phyloP scores from a whole-genome alignment of 805 yeast species.

The Lipomyces mesembrius region DNA sequence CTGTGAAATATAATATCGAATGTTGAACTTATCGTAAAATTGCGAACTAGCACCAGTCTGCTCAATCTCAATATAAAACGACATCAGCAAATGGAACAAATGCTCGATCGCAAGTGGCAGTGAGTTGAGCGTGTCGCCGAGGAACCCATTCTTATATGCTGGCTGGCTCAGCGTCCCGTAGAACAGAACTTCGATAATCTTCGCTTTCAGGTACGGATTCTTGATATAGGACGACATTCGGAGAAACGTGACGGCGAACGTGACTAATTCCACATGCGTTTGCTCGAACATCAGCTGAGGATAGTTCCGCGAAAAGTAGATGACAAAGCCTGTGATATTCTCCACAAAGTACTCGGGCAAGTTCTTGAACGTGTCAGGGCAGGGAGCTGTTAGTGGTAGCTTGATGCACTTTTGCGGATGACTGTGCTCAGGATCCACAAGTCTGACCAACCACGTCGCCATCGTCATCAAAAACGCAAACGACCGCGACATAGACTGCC shows the following conservation, averaged over 20 bases:
- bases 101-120: conserved; percentile 67
- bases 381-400: conserved; percentile 60
- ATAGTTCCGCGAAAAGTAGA: conserved; percentile 60
- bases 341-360: conserved; percentile 87
- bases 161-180: conserved; percentile 61
- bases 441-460: conserved; percentile 68
- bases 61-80: conserved; percentile 91
- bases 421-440: conserved; percentile 71
- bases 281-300: conserved; percentile 58
- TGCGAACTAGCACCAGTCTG: conserved; percentile 94
- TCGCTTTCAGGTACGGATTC: conserved; percentile 91
- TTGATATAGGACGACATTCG: conserved; percentile 70
- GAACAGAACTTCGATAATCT: conserved; percentile 78
- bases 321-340: conserved; percentile 74
- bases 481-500: conserved; percentile 63
- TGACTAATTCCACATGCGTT: conserved; percentile 54
- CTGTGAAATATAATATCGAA: conserved; percentile 82
- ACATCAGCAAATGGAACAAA: conserved; percentile 79
- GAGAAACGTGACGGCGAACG: conserved; percentile 72
- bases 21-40: conserved; percentile 93
- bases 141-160: conserved; percentile 63
- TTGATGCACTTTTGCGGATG: conserved; percentile 59
- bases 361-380: conserved; percentile 75
- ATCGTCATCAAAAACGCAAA: conserved; percentile 81
- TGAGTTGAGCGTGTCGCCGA: conserved; percentile 66